Evolutionary conservation across 768 basidiomycete species (phyloP).

Genomic region (Calocera viscosa): DNA sequence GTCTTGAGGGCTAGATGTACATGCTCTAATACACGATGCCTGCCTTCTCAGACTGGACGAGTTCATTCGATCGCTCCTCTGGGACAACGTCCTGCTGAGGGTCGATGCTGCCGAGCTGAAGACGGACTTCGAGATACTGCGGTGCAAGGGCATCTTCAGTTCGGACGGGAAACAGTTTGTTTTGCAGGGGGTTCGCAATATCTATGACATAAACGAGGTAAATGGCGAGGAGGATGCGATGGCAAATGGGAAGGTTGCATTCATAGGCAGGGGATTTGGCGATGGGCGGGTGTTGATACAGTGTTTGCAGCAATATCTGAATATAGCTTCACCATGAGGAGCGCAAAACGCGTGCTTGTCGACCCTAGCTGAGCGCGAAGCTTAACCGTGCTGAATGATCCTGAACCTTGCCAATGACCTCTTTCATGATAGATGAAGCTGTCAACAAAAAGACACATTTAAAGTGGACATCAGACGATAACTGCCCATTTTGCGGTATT

Average conservation of each 20-base stretch:
- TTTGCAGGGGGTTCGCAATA: slow-evolving; percentile 79
- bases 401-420: background rate
- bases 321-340: background rate
- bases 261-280: slow-evolving; percentile 71
- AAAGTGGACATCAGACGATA: background rate
- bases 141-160: slow-evolving; percentile 77
- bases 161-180: slow-evolving; percentile 48
- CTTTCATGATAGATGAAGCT: background rate
- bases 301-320: background rate
- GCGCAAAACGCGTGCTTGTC: no score
- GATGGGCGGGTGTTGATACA: background rate
- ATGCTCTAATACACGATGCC: no score
- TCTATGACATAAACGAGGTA: slow-evolving; percentile 60
- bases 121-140: slow-evolving; percentile 47
- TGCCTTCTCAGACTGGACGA: slow-evolving; percentile 39
- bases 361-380: no score
- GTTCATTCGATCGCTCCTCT: slow-evolving; percentile 71
- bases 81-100: slow-evolving; percentile 53
- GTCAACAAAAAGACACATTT: background rate
- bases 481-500: background rate
- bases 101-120: background rate
- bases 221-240: slow-evolving; percentile 33
- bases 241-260: slow-evolving; percentile 63
- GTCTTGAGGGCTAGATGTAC: background rate
- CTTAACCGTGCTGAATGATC: background rate